Base-by-base conservation (phyloP, 345 rosid genomes). In the Linum usitatissimum region DNA sequence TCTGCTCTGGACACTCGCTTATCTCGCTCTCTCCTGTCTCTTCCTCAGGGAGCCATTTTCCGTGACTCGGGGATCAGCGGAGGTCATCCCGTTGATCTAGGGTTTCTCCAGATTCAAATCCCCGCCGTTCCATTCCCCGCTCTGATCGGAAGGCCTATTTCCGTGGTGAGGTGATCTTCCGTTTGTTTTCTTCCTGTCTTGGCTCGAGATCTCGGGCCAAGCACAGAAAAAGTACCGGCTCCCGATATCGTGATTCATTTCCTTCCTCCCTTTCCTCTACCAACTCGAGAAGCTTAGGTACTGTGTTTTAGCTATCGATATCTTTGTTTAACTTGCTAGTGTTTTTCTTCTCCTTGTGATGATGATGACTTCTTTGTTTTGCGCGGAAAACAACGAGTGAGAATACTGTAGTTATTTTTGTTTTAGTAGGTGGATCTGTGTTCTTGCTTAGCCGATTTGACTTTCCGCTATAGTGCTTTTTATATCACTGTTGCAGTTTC, bases 121-220 rank as follows among this genome's bases (percentile, higher is more conserved):
- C 28, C 5, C 36, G 18, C 55, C 38, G 31, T 51, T 10, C 20
- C 17, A 4, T 21, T 36, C 28, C 39, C 45, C 48, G 38, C 18
- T 20, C 30, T 12, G 59, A 18, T 65, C 14, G 4, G 53, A 18
- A 18, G 8, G 64, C 34, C 45, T 15, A 57, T 59, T 34, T 63
- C 49, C 66, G 65, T 53, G 57, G 61, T 59, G 68, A 42, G 34
- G 21, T 15, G 49, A 38, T 51, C 45, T 66, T 83, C 86, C 86
- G 73, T 59, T 63, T 79, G 65, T 23, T 30, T 70, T 67, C 69
- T 75, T 67, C 69, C 80, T 81, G 89, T 65, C 86, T 88, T 83
- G 98, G 95, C 95, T 91, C 90, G 88, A 80, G 87, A 88, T 91
- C 95, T 15, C 86, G 89, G 82, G 96, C 96, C 95, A 82, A 80